These are phyloP conservation scores for Chaetomiaceae sp. DNA, from an alignment of 2,329 filamentous ascomycete species.

Conservation along the genomic window DNA sequence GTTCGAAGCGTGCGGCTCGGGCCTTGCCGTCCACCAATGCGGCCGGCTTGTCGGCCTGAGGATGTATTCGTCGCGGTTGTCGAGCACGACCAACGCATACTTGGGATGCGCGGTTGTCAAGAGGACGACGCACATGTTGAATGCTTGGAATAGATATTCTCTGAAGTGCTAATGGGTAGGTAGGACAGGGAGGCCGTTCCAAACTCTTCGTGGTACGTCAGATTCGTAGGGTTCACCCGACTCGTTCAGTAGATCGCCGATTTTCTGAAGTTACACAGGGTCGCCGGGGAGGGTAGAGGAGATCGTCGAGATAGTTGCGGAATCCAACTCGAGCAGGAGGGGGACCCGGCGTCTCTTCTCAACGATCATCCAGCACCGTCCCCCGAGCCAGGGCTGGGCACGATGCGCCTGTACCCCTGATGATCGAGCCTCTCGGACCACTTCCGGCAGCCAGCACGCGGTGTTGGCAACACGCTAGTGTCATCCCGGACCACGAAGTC, in stretches of 20 bases:
- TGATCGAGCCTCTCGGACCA: slow-evolving; percentile 6
- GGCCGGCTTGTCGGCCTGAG: slow-evolving; percentile 57
- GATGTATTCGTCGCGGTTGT: slow-evolving; percentile 73
- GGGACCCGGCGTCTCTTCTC: too few species aligned
- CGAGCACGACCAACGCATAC: slow-evolving; percentile 67
- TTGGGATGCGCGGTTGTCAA: slow-evolving; percentile 69
- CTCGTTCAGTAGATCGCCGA: too few species aligned
- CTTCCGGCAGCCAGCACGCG: background rate
- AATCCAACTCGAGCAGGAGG: too few species aligned
- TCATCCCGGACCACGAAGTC: background rate
- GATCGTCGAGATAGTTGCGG: too few species aligned
- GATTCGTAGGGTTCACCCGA: too few species aligned
- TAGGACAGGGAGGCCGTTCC: background rate
- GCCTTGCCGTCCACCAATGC: slow-evolving; percentile 53
- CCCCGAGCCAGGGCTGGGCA: too few species aligned
- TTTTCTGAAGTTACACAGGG: too few species aligned
- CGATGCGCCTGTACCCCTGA: background rate
- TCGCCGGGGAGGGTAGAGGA: too few species aligned
- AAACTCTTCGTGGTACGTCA: too few species aligned
- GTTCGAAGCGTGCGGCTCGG: slow-evolving; percentile 26
- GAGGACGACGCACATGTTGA: slow-evolving; percentile 67
- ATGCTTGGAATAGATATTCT: background rate
- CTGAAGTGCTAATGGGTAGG: background rate
- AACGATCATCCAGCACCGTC: too few species aligned
- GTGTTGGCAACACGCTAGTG: slow-evolving; percentile 6